Base-by-base conservation (phyloP, 2,329 filamentous ascomycete species). In the Trichophyton verrucosum region DNA sequence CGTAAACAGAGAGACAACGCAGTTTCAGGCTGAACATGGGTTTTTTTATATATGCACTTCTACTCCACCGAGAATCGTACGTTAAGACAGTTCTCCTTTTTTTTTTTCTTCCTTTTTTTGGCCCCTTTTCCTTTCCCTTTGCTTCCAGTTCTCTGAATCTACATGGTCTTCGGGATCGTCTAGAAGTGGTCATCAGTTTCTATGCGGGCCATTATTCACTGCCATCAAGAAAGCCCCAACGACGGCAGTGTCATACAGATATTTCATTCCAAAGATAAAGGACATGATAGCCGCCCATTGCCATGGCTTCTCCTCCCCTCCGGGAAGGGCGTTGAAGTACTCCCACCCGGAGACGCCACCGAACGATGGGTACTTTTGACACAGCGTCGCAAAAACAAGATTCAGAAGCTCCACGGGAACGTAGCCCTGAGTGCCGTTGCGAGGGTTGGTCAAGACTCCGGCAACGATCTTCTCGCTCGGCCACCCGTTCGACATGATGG, bases 301-400 rank as follows among this genome's bases (percentile, higher is more conserved):
- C 86, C 87, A 92, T 0, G 89, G 88, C 60, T 79, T 75, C 11
- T 77, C 76, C 1, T 70, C 70, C 24, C 82, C 85, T 0, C 85
- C 86, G 0, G 88, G 87, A 61, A 85, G 72, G 60, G 86, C 83
- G 76, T 95, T 95, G 76, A 92, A 96, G 71, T 94, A 96, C 75
- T 96, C 91, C 91, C 91, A 96, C 1, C 90, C 90, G 85, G 94
- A 94, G 5, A 96, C 85, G 0, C 91, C 91, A 0, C 91, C 91
- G 71, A 96, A 94, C 0, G 76, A 76, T 1, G 82, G 81, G 67
- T 88, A 88, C 62, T 79, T 79, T 40, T 81, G 76, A 40, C 80
- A 75, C 65, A 91, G 70, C 46, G 77, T 69, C 33, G 78, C 77
- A 51, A 90, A 71, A 20, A 86, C 82, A 17, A 77, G 75, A 9